These are phyloP conservation scores for Mycena leptocephala DNA, from an alignment of 768 basidiomycete species.

Conservation along the genomic window DNA sequence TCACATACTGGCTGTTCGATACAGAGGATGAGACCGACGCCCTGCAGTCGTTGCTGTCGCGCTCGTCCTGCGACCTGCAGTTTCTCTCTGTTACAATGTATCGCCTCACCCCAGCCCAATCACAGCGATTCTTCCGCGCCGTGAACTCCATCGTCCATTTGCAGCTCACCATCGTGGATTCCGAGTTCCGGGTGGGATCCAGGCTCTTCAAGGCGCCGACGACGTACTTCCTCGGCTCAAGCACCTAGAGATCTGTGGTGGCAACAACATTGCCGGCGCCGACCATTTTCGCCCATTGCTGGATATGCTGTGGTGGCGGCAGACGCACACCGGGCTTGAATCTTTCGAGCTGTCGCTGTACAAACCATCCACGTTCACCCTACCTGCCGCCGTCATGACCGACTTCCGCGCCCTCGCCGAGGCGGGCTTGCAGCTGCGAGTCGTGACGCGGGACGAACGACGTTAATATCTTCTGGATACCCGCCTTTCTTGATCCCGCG, in stretches of 20 bases:
- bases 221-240: neutral
- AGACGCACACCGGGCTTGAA: neutral
- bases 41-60: neutral
- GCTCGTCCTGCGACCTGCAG: neutral
- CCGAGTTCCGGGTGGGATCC: neutral
- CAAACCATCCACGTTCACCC: neutral
- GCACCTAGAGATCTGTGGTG: neutral
- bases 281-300: neutral
- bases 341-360: neutral
- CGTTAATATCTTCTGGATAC: neutral
- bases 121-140: neutral
- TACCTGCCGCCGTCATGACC: neutral
- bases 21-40: no score
- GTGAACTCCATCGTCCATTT: neutral
- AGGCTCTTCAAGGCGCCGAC: neutral
- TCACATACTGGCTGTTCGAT: no score
- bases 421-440: neutral
- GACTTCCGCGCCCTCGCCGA: slow-evolving; percentile 2
- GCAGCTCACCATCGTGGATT: neutral
- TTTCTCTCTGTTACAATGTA: neutral
- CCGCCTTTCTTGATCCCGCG: no score
- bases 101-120: neutral
- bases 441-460: neutral
- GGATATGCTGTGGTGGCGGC: neutral
- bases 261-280: neutral